These are phyloP conservation scores for Acer yangbiense DNA, from an alignment of 345 rosid genomes.

Conservation along the genomic window DNA sequence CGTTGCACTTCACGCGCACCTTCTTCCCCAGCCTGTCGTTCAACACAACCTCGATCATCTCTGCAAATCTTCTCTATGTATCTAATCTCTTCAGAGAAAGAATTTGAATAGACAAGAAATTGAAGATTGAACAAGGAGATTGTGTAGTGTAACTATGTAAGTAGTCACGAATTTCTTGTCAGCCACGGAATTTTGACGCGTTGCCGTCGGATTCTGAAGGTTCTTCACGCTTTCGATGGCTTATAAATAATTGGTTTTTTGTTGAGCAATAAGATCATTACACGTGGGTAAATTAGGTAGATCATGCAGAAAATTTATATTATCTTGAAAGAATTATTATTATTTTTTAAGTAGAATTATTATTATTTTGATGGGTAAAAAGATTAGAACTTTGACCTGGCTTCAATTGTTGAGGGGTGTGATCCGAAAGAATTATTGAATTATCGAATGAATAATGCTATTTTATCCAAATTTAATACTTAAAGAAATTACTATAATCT, in stretches of 20 bases:
- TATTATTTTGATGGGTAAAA: too few species aligned
- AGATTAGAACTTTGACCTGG: too few species aligned
- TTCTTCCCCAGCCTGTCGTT: constrained; percentile 62
- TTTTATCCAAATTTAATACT: too few species aligned
- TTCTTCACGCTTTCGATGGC: background rate
- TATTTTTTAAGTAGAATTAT: too few species aligned
- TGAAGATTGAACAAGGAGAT: background rate
- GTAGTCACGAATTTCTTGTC: background rate
- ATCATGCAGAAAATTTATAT: too few species aligned
- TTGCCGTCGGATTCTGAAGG: background rate
- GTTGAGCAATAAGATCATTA: background rate
- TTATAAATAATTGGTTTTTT: background rate
- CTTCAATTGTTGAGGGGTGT: too few species aligned
- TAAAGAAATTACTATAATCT: too few species aligned
- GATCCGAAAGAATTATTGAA: too few species aligned
- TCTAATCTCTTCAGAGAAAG: background rate
- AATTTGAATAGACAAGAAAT: background rate
- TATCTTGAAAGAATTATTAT: too few species aligned
- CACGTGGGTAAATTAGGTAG: background rate
- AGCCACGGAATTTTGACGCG: background rate
- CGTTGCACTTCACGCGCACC: constrained; percentile 64
- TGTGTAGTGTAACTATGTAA: background rate
- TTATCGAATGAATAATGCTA: too few species aligned
- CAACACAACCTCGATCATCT: constrained; percentile 57
- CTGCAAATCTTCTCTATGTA: background rate